Conservation (phyloP, 139 green algal species). For the Astrephomene gubernaculifera region DNA sequence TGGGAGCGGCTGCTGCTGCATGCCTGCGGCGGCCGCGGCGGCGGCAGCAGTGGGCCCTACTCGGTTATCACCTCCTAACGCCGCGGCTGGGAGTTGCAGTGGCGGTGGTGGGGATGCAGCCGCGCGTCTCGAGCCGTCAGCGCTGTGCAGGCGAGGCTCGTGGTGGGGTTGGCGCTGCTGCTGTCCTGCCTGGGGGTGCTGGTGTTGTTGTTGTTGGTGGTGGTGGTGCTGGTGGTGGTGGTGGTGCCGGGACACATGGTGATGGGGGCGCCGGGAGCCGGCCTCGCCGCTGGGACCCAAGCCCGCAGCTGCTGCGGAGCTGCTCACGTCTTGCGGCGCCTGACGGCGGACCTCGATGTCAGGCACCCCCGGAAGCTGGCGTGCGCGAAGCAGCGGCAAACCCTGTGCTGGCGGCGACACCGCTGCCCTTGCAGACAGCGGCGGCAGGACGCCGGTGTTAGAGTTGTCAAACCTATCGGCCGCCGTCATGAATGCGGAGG, state of each 20-base stretch:
- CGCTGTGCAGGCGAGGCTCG: not conserved
- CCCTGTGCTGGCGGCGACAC: not conserved
- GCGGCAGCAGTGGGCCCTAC: no score
- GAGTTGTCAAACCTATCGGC: not conserved
- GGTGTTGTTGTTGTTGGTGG: not conserved
- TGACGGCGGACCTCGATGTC: not conserved
- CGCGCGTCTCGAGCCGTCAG: not conserved
- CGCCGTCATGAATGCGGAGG: conserved; percentile 8
- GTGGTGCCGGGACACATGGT: not conserved
- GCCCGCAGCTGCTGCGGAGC: not conserved
- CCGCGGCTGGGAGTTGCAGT: no score
- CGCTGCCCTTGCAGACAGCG: not conserved
- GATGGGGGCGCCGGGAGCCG: not conserved
- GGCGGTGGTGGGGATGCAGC: not conserved
- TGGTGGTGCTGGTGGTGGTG: not conserved
- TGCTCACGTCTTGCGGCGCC: not conserved
- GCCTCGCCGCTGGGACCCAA: not conserved
- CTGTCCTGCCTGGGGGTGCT: not conserved
- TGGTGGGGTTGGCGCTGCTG: not conserved
- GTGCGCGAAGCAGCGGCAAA: not conserved
- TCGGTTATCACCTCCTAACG: no score
- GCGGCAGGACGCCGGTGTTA: conserved; percentile 28
- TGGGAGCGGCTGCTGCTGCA: no score
- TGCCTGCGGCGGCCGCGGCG: no score
- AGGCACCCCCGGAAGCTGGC: not conserved